Conservation (phyloP, 257 asterid genomes). For the Pogostemon cablin region DNA sequence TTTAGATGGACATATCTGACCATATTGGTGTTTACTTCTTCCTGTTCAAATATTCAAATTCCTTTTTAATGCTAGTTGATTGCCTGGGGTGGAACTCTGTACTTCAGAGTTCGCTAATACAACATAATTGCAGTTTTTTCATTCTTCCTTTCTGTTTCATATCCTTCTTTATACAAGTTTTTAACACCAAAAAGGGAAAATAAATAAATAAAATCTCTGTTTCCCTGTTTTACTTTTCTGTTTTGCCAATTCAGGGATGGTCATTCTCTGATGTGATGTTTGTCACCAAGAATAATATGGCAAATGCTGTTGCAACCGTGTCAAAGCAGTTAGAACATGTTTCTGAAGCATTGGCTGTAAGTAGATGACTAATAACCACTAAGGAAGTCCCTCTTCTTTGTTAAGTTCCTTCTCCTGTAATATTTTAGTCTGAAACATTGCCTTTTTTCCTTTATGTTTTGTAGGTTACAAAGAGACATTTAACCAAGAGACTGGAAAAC, state of each 20-base stretch:
- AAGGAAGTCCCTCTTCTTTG: constrained; percentile 4
- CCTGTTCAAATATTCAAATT: neutral
- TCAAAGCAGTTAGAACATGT: constrained; percentile 78
- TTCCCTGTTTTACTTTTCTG: constrained; percentile 21
- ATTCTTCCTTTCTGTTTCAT: neutral
- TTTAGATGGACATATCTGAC: neutral
- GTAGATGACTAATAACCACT: constrained; percentile 35
- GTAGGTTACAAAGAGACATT: constrained; percentile 76
- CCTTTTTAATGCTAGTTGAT: no score
- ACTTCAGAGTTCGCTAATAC: neutral
- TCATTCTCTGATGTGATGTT: constrained; percentile 78
- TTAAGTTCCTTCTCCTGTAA: neutral
- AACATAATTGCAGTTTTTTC: no score
- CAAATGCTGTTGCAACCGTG: constrained; percentile 76
- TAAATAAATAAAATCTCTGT: neutral
- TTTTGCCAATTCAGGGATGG: constrained; percentile 56
- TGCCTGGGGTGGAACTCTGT: neutral
- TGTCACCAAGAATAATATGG: constrained; percentile 82
- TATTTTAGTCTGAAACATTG: constrained; percentile 6
- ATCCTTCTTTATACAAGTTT: neutral
- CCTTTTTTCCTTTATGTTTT: constrained; percentile 29
- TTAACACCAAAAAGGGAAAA: neutral
- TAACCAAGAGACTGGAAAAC: constrained; percentile 69
- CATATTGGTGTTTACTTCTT: neutral
- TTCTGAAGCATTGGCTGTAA: constrained; percentile 73